These are phyloP conservation scores for Chlorella sp. DNA, from an alignment of 139 green algal species.

Conservation along the genomic window DNA sequence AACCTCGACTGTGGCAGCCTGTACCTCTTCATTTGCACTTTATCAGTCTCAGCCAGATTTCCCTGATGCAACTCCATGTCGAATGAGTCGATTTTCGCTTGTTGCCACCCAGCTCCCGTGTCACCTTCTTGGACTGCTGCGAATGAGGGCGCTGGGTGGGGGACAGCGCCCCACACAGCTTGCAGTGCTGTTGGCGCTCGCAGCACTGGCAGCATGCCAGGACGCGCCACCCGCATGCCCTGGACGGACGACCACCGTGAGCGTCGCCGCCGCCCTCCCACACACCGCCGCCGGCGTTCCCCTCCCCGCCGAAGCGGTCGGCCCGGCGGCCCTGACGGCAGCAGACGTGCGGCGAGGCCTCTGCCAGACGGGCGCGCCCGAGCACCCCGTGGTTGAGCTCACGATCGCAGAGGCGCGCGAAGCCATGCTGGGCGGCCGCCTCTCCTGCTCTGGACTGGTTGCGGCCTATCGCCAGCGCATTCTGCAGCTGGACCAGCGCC, in stretches of 20 bases:
- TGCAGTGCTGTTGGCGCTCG: too few species aligned
- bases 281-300: background rate
- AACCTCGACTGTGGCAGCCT: too few species aligned
- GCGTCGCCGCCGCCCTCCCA: background rate
- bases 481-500: background rate
- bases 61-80: too few species aligned
- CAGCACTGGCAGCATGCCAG: too few species aligned
- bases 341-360: background rate
- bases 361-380: background rate
- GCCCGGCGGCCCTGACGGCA: background rate
- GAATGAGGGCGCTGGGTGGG: too few species aligned
- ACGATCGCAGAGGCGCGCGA: slow-evolving; percentile 12
- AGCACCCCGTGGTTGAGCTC: slow-evolving; percentile 6
- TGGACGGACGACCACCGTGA: background rate
- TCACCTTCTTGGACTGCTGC: too few species aligned
- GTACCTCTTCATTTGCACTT: too few species aligned
- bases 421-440: slow-evolving; percentile 13
- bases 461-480: slow-evolving; percentile 25
- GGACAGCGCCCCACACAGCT: too few species aligned
- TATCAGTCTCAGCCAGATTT: too few species aligned
- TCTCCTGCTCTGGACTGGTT: slow-evolving; percentile 26
- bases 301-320: background rate
- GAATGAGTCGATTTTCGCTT: too few species aligned
- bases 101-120: too few species aligned
- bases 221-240: too few species aligned